Conservation (phyloP, 2,329 filamentous ascomycete genomes). For the Lizonia empirigonia region DNA sequence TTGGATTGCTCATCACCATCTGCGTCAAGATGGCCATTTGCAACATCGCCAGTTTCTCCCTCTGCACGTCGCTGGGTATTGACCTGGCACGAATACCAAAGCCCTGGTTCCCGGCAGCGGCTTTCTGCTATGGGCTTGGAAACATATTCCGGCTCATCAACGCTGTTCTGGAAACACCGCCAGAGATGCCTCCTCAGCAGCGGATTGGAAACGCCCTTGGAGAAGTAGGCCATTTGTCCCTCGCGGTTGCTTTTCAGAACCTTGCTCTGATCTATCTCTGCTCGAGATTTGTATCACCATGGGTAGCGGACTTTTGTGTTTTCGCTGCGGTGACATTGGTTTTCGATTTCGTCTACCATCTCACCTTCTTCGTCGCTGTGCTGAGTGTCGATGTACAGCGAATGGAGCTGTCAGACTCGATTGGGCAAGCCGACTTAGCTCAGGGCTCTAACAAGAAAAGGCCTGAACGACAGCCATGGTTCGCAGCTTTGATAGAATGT, state of each 20-base stretch:
- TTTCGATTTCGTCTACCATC: conserved; percentile 78
- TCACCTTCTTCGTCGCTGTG: conserved; percentile 80
- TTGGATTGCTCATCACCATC: conserved; percentile 74
- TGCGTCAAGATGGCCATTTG: conserved; percentile 72
- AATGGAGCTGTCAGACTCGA: conserved; percentile 74
- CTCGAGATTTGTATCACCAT: conserved; percentile 70
- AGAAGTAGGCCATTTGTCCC: conserved; percentile 71
- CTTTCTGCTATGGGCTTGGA: conserved; percentile 76
- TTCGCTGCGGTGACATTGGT: conserved; percentile 76
- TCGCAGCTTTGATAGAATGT: conserved; percentile 67
- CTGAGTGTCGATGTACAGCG: conserved; percentile 79
- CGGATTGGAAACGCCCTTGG: conserved; percentile 77
- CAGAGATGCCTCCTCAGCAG: conserved; percentile 69
- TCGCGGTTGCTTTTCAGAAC: conserved; percentile 72
- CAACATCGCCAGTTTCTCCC: conserved; percentile 77
- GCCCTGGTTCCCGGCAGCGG: conserved; percentile 76
- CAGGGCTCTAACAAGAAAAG: conserved; percentile 55
- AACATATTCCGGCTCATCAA: conserved; percentile 82
- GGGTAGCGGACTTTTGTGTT: conserved; percentile 75
- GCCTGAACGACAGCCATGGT: conserved; percentile 60
- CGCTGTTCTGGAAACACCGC: conserved; percentile 72
- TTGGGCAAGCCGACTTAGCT: conserved; percentile 54
- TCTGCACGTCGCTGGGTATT: conserved; percentile 76
- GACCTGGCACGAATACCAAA: conserved; percentile 76
- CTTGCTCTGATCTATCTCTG: conserved; percentile 68